These are phyloP conservation scores for Xylariaceae sp. DNA, from an alignment of 2,329 filamentous ascomycete genomes.

Conservation along the genomic window DNA sequence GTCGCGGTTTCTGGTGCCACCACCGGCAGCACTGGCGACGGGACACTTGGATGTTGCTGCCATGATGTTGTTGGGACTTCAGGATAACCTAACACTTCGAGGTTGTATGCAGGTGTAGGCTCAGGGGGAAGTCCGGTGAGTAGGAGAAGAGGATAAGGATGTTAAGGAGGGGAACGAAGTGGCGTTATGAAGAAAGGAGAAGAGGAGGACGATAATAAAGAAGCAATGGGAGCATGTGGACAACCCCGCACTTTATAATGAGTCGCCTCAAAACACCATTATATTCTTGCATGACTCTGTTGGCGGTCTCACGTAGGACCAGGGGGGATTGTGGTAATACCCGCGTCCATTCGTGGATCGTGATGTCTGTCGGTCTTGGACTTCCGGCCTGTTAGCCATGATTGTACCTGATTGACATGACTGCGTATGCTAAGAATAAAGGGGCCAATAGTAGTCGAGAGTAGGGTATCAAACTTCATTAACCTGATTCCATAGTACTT, in stretches of 20 bases:
- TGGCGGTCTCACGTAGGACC: constrained; percentile 1
- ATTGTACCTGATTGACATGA: no score
- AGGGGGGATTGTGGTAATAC: background rate
- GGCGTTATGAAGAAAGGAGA: background rate
- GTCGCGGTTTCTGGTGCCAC: constrained; percentile 63
- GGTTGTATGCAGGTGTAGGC: no score
- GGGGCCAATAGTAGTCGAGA: no score
- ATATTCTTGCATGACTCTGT: constrained; percentile 14
- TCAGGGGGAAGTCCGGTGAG: background rate
- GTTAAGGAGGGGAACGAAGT: background rate
- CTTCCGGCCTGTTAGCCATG: background rate
- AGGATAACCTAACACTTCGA: background rate
- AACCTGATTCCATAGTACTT: no score
- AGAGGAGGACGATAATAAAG: background rate
- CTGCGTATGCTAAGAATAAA: no score
- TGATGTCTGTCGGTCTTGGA: background rate
- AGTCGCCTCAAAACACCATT: constrained; percentile 4
- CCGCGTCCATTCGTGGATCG: background rate
- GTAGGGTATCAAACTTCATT: no score
- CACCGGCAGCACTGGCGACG: constrained; percentile 45
- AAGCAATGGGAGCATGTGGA: constrained; percentile 2
- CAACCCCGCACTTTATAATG: constrained; percentile 23
- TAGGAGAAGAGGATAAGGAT: no score
- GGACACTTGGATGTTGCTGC: constrained; percentile 17
- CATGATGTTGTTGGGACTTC: constrained; percentile 13